These are phyloP conservation scores for Ambrosia artemisiifolia DNA, from an alignment of 129 eudicot species.

Conservation along the genomic window DNA sequence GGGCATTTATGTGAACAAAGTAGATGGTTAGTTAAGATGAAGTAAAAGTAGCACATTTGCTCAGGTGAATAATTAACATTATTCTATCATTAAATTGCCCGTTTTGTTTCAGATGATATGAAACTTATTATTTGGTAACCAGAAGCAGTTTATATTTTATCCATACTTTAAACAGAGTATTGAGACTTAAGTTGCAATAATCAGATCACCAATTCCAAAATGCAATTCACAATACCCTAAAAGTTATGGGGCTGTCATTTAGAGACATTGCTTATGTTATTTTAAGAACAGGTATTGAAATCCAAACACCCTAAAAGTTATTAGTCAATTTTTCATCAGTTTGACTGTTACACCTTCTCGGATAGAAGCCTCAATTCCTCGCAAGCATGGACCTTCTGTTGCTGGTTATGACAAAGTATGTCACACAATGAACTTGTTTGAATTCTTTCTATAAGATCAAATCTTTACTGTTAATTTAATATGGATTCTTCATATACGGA, in stretches of 20 bases:
- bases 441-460: neutral
- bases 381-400: conserved; percentile 96
- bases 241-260: conserved; percentile 1
- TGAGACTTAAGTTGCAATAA: neutral
- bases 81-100: neutral
- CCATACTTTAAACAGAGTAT: conserved; percentile 1
- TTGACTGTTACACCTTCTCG: conserved; percentile 74
- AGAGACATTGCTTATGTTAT: neutral
- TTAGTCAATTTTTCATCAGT: conserved; percentile 38
- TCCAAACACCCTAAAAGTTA: neutral
- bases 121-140: neutral
- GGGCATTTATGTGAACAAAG: neutral
- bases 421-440: conserved; percentile 2
- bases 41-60: neutral
- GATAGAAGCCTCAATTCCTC: conserved; percentile 86
- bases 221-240: neutral
- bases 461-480: neutral
- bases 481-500: neutral
- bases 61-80: neutral
- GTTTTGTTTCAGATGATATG: neutral
- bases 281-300: neutral
- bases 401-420: conserved; percentile 97
- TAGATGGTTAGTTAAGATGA: neutral
- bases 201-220: neutral
- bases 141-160: neutral